phyloP scores from a whole-genome alignment of 805 yeast genomes.

The Yarrowia sp. region DNA sequence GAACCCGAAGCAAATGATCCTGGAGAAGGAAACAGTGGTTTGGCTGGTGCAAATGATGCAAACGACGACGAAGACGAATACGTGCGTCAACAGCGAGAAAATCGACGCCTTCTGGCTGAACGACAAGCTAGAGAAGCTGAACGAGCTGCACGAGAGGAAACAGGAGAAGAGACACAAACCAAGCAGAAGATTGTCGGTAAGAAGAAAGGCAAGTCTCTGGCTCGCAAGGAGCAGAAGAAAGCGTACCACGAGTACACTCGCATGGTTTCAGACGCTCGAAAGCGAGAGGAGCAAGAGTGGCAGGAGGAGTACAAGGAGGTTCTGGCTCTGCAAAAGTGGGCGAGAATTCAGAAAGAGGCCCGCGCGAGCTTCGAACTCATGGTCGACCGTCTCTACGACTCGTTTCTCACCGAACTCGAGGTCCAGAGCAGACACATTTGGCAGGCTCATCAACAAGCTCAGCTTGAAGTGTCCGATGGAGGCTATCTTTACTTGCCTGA shows the following conservation, averaged over 20 bases:
- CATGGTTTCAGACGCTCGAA: slow-evolving; percentile 3
- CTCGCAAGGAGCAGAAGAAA: slow-evolving; percentile 22
- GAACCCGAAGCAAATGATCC: too few relatives aligned
- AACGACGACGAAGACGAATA: not conserved
- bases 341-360: not conserved
- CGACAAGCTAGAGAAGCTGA: slow-evolving; percentile 14
- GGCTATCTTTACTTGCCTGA: not conserved
- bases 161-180: not conserved
- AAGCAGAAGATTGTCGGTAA: slow-evolving; percentile 25
- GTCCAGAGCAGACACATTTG: not conserved
- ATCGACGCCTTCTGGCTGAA: slow-evolving; percentile 1
- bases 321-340: not conserved
- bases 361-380: not conserved
- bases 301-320: slow-evolving; percentile 16
- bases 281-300: slow-evolving; percentile 22
- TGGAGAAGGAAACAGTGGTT: not conserved
- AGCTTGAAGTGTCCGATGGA: not conserved
- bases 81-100: not conserved
- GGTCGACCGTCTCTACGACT: not conserved
- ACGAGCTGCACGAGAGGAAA: not conserved
- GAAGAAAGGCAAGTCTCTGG: slow-evolving; percentile 25
- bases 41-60: not conserved
- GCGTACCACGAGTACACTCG: slow-evolving; percentile 26
- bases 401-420: not conserved
- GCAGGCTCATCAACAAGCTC: not conserved